These are phyloP conservation scores for Candida insectalens DNA, from an alignment of 805 yeast species.

Conservation along the genomic window DNA sequence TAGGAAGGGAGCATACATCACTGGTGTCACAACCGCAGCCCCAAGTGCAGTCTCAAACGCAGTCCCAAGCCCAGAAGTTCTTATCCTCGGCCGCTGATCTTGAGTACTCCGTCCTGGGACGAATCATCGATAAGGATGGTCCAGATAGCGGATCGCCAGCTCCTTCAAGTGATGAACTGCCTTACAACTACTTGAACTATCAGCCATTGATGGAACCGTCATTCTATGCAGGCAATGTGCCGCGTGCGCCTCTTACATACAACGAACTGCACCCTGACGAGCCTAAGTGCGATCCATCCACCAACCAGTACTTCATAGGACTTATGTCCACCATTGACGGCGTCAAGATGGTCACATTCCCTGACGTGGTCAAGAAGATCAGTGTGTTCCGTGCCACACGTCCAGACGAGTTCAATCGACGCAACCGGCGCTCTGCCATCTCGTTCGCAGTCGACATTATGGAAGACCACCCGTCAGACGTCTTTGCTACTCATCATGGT, in stretches of 20 bases:
- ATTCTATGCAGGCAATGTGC: neutral
- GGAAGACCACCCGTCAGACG: slow-evolving; percentile 18
- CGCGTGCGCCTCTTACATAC: slow-evolving; percentile 1
- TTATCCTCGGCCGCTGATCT: slow-evolving; percentile 63
- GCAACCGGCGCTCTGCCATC: slow-evolving; percentile 27
- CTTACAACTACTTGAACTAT: slow-evolving; percentile 13
- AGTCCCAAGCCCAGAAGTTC: slow-evolving; percentile 27
- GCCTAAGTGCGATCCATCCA: slow-evolving; percentile 44
- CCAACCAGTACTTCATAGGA: slow-evolving; percentile 64
- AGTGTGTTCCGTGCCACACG: slow-evolving; percentile 28
- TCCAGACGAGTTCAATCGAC: slow-evolving; percentile 28
- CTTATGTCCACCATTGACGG: slow-evolving; percentile 26
- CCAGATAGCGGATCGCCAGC: neutral
- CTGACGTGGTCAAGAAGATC: slow-evolving; percentile 46
- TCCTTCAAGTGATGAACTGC: neutral
- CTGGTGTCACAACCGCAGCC: neutral
- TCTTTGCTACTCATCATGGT: neutral
- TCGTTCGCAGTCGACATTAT: slow-evolving; percentile 40
- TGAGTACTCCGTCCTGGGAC: slow-evolving; percentile 62
- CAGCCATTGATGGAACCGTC: slow-evolving; percentile 14
- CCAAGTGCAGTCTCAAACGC: neutral
- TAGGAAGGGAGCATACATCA: too few species aligned
- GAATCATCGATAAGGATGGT: slow-evolving; percentile 43
- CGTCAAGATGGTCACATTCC: slow-evolving; percentile 38
- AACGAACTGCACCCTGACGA: slow-evolving; percentile 9